Base-by-base conservation (phyloP, 1,284 basidiomycete genomes). In the Athelia sp. region DNA sequence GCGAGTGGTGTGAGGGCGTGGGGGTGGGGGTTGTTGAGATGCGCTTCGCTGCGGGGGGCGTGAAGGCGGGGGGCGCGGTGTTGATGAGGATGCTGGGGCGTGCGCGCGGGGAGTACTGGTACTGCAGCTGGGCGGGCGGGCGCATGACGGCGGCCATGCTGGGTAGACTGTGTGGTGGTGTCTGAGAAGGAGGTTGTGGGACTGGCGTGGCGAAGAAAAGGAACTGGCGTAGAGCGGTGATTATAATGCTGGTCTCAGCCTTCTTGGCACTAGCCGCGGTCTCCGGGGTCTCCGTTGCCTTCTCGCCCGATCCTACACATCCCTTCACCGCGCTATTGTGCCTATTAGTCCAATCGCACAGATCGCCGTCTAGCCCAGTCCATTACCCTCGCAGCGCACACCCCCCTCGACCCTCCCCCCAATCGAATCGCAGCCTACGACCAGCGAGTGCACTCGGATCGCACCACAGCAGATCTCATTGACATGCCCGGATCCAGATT, bases 261-360 rank as follows among this genome's bases (percentile, higher is more conserved):
- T n/a, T 8, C 36, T 40, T 40, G 36, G 36, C 36, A 40, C 36
- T 40, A 40, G 32, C 36, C 36, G n/a, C 36, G 19, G n/a, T 40
- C 36, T 21, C 15, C 36, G 36, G 36, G 36, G 36, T 40, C 36
- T n/a, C 6, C n/a, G n/a, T n/a, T n/a, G n/a, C n/a, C 9, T n/a
- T 40, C 36, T n/a, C 36, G n/a, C 6, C 19, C 36, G 4, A 21
- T 6, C 36, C 4, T 9, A n/a, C 36, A n/a, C 19, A 8, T 40
- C 36, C 13, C 26, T 29, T 29, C 26, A 29, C 26, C 26, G 4
- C 26, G 6, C 26, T 29, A 4, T 29, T 6, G n/a, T n/a, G n/a
- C n/a, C n/a, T n/a, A n/a, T n/a, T n/a, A n/a, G n/a, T n/a, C n/a
- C n/a, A n/a, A n/a, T n/a, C n/a, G n/a, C n/a, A n/a, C n/a, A n/a